A percentile compares a stretch with the other conserved stretches of the same genome.
Conservation (phyloP, 352 stramenopile species). For the Globisporangium sylvaticum region DNA sequence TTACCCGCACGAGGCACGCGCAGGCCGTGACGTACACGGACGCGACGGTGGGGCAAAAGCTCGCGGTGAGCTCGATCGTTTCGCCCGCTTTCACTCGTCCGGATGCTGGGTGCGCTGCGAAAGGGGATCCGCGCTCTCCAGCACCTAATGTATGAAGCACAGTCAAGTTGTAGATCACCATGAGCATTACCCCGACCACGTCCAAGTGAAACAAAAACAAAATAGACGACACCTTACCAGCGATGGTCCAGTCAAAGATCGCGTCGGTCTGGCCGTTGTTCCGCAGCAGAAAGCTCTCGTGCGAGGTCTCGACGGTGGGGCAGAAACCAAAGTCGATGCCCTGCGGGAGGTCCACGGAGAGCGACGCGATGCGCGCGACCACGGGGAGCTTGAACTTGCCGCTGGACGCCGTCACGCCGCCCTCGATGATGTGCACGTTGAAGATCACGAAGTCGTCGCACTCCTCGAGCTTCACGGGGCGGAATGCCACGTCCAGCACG, state of each 20-base stretch:
- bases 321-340: conserved; percentile 88
- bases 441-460: conserved; percentile 93
- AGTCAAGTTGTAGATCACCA: background rate
- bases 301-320: conserved; percentile 81
- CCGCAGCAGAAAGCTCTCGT: conserved; percentile 61
- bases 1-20: conserved; percentile 54
- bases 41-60: conserved; percentile 62
- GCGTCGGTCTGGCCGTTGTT: conserved; percentile 89
- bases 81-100: conserved; percentile 66
- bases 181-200: background rate
- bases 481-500: conserved; percentile 87
- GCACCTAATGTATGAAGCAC: conserved; percentile 21
- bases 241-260: conserved; percentile 81
- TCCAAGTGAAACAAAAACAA: background rate
- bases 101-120: conserved; percentile 66
- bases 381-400: conserved; percentile 86
- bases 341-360: conserved; percentile 54
- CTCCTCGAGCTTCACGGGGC: conserved; percentile 83
- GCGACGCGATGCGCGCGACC: conserved; percentile 71
- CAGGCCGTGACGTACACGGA: conserved; percentile 87
- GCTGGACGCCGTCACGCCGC: conserved; percentile 55
- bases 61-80: conserved; percentile 63
- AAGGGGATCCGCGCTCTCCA: conserved; percentile 62
- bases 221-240: conserved; percentile 19
- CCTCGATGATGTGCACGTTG: conserved; percentile 81